phyloP scores from a whole-genome alignment of 768 basidiomycete species.

The Termitomyces sp. region DNA sequence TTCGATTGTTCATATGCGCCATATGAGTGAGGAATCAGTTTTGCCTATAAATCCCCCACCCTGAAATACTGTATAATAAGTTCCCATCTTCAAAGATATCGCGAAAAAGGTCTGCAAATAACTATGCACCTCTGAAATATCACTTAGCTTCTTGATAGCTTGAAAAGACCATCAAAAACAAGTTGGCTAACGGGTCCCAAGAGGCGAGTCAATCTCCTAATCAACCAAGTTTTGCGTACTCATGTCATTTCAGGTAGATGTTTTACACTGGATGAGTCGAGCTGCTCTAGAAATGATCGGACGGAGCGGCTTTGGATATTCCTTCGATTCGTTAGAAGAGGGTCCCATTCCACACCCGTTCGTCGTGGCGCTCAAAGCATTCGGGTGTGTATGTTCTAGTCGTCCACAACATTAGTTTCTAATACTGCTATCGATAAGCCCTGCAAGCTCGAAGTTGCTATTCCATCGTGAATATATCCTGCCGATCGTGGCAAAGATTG shows the following conservation, averaged over 20 bases:
- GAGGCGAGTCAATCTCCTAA: conserved; percentile 18
- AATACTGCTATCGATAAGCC: neutral
- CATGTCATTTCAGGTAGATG: conserved; percentile 24
- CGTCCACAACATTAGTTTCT: neutral
- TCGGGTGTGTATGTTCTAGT: conserved; percentile 23
- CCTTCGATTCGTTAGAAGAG: conserved; percentile 36
- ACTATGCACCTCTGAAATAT: neutral
- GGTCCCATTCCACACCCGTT: conserved; percentile 28
- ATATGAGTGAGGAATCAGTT: conserved; percentile 25
- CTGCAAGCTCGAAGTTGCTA: neutral
- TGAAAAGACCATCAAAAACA: conserved; percentile 15
- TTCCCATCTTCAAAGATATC: conserved; percentile 31
- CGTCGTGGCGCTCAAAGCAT: conserved; percentile 24
- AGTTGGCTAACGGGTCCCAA: conserved; percentile 25
- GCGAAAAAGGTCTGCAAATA: conserved; percentile 19
- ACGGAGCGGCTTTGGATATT: conserved; percentile 42
- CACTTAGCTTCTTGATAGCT: conserved; percentile 19
- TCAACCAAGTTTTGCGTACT: neutral
- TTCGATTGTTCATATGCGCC: conserved; percentile 35
- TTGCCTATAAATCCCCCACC: neutral
- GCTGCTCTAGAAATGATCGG: conserved; percentile 47
- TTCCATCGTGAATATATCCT: conserved; percentile 2
- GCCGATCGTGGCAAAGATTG: conserved; percentile 2
- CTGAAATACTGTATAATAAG: conserved; percentile 12
- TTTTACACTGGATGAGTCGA: conserved; percentile 33